A percentile compares a stretch with the other conserved stretches of the same genome.
Evolutionary conservation across 179 eudicot genomes (phyloP).

Genomic region (Beta lomatogona): DNA sequence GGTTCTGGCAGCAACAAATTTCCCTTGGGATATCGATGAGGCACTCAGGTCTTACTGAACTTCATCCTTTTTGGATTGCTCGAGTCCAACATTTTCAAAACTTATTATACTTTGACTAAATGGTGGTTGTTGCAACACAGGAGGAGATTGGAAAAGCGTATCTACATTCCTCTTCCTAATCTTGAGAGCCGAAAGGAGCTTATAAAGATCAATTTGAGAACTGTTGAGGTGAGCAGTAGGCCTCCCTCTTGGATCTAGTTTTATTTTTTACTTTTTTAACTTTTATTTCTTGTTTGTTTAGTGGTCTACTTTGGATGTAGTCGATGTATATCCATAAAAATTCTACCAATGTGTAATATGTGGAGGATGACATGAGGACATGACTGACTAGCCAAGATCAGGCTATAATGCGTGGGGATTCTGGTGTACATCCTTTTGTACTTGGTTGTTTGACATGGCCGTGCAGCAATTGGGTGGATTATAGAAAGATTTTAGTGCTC

Average conservation of each 20-base stretch:
- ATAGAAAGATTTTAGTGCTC: not conserved
- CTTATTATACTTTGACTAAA: not conserved
- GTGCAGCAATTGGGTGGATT: not conserved
- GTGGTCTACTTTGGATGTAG: not conserved
- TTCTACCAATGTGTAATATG: not conserved
- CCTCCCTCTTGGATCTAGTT: not conserved
- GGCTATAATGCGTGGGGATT: not conserved
- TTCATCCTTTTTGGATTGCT: conserved; percentile 13
- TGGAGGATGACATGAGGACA: not conserved
- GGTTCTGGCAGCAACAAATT: conserved; percentile 99
- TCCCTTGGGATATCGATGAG: conserved; percentile 99
- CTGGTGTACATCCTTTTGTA: not conserved
- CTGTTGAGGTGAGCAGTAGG: conserved; percentile 77
- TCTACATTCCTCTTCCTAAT: conserved; percentile 93
- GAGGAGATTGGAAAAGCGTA: conserved; percentile 94
- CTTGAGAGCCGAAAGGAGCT: conserved; percentile 96
- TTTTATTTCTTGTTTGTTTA: not conserved
- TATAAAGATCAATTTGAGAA: conserved; percentile 84
- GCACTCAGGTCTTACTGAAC: conserved; percentile 70
- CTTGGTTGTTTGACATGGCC: not conserved
- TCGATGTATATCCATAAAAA: not conserved
- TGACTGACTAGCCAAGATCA: not conserved
- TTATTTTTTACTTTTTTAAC: not conserved
- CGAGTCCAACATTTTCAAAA: not conserved
- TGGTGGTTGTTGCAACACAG: conserved; percentile 44